A percentile compares a stretch with the other conserved stretches of the same genome.
Evolutionary conservation across 1,139 yeast species (phyloP).

Genomic region (Geotrichum siamense): DNA sequence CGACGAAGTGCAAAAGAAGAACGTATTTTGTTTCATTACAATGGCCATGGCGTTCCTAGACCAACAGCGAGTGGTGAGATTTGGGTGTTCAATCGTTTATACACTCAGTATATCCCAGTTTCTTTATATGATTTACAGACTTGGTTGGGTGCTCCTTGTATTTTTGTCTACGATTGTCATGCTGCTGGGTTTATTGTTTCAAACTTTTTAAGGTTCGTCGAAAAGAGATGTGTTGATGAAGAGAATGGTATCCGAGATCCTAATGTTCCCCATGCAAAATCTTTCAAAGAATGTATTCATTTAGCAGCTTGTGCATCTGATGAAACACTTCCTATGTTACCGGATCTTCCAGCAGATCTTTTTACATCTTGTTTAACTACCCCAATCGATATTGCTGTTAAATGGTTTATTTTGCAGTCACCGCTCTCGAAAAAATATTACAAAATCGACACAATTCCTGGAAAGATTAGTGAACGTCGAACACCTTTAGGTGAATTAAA

Average conservation of each 20-base stretch:
- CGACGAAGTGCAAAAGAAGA: conserved; percentile 84
- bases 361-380: conserved; percentile 93
- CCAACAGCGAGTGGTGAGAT: conserved; percentile 98
- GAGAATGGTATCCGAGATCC: conserved; percentile 34
- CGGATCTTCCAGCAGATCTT: conserved; percentile 91
- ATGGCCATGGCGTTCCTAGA: conserved; percentile 98
- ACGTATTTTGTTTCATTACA: conserved; percentile 84
- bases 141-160: conserved; percentile 97
- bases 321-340: conserved; percentile 86
- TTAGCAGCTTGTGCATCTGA: conserved; percentile 87
- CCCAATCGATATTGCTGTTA: conserved; percentile 89
- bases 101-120: conserved; percentile 95
- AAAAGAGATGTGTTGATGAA: conserved; percentile 84
- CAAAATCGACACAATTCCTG: conserved; percentile 58
- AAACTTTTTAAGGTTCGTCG: conserved; percentile 84
- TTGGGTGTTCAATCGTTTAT: conserved; percentile 96
- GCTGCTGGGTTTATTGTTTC: conserved; percentile 91
- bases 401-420: conserved; percentile 85
- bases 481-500: conserved; percentile 94
- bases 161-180: conserved; percentile 89
- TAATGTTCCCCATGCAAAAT: conserved; percentile 45
- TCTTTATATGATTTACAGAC: conserved; percentile 88
- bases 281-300: conserved; percentile 84
- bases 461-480: conserved; percentile 82
- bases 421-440: conserved; percentile 42